phyloP scores from a whole-genome alignment of 805 yeast species.

The Ascoidea rubescens region DNA sequence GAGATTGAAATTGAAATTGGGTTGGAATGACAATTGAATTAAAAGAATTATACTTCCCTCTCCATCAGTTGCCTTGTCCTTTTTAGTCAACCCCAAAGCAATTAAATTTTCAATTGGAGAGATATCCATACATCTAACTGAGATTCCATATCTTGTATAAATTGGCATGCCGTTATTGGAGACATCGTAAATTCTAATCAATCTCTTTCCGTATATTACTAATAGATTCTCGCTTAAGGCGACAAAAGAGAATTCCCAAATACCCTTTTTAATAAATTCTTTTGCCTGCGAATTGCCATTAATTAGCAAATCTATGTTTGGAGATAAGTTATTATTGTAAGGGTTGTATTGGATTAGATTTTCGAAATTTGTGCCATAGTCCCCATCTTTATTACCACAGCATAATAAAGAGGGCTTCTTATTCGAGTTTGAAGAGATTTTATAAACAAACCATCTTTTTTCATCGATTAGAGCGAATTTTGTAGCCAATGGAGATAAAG shows the following conservation, averaged over 20 bases:
- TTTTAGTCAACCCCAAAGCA: constrained; percentile 75
- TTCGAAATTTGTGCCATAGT: constrained; percentile 41
- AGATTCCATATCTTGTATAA: constrained; percentile 61
- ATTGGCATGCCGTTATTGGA: constrained; percentile 43
- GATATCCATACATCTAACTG: constrained; percentile 66
- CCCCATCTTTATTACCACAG: constrained; percentile 59
- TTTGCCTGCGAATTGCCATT: constrained; percentile 18
- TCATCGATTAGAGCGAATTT: constrained; percentile 54
- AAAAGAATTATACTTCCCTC: constrained; percentile 9
- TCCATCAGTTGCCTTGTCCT: constrained; percentile 27
- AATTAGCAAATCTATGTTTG: constrained; percentile 1
- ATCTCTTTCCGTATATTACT: constrained; percentile 59
- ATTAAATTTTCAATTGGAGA: constrained; percentile 49
- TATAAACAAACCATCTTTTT: constrained; percentile 61
- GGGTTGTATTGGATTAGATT: constrained; percentile 15
- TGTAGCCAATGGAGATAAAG: constrained; percentile 50
- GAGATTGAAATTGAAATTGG: neutral
- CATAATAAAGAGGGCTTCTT: constrained; percentile 42
- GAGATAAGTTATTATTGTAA: constrained; percentile 10
- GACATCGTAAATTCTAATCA: constrained; percentile 51
- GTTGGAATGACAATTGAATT: neutral
- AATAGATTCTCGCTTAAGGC: constrained; percentile 21
- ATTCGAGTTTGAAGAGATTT: constrained; percentile 32
- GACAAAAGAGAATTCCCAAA: constrained; percentile 8
- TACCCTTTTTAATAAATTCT: constrained; percentile 17